These are phyloP conservation scores for Strobilomyces echinocephalus DNA, from an alignment of 768 basidiomycete species.

Conservation along the genomic window DNA sequence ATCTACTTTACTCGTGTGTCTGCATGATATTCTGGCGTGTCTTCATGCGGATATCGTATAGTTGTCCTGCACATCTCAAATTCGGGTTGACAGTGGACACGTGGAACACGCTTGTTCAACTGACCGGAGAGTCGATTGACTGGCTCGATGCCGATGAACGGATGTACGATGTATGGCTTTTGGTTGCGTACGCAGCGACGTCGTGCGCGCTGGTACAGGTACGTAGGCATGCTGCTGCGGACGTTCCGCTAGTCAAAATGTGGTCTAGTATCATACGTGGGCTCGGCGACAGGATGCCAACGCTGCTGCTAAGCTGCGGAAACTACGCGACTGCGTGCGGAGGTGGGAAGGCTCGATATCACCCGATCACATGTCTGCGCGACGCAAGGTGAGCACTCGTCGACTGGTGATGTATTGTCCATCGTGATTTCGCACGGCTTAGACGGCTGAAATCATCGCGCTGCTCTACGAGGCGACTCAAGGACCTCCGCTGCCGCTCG, in stretches of 20 bases:
- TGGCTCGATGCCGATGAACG: constrained; percentile 83
- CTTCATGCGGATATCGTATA: constrained; percentile 96
- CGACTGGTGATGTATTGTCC: background rate
- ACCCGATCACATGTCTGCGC: constrained; percentile 90
- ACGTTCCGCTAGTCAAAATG: constrained; percentile 7
- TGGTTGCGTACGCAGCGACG: constrained; percentile 84
- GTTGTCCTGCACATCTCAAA: constrained; percentile 84
- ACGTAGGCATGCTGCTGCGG: constrained; percentile 17
- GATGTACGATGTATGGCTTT: constrained; percentile 81
- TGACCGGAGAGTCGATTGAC: constrained; percentile 79
- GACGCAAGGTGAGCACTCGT: constrained; percentile 65
- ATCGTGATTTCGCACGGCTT: constrained; percentile 6
- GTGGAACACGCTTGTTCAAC: constrained; percentile 67
- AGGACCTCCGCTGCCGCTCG: constrained; percentile 51
- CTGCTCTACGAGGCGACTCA: constrained; percentile 93
- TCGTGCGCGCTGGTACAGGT: constrained; percentile 91
- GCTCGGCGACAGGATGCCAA: constrained; percentile 74
- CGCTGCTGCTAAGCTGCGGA: constrained; percentile 69
- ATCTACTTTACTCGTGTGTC: constrained; percentile 83
- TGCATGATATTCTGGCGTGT: constrained; percentile 98
- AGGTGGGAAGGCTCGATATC: constrained; percentile 85
- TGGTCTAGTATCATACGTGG: constrained; percentile 84
- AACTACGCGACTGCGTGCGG: constrained; percentile 78
- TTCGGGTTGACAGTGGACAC: constrained; percentile 76
- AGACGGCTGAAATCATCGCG: constrained; percentile 91